phyloP scores from a whole-genome alignment of 2,329 filamentous ascomycete genomes.

The Epichloe aotearoae region DNA sequence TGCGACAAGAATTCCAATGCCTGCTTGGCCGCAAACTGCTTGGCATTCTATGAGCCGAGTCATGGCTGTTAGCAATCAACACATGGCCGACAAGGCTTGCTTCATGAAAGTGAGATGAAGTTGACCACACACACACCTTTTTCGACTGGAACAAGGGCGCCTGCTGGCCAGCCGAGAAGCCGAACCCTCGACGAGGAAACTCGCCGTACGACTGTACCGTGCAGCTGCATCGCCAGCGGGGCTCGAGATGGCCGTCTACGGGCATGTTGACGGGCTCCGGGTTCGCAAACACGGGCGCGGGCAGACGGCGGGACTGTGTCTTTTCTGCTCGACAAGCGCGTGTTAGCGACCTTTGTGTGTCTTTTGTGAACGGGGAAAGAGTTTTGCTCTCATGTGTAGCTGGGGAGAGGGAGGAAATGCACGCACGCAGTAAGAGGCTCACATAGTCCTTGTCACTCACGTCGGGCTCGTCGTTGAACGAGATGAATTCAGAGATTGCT shows the following conservation, averaged over 20 bases:
- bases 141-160: conserved; percentile 30
- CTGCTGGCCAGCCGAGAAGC: conserved; percentile 14
- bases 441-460: conserved; percentile 16
- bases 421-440: conserved; percentile 16
- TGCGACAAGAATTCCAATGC: conserved; percentile 30
- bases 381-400: not conserved
- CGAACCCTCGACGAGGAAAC: conserved; percentile 22
- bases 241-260: conserved; percentile 10
- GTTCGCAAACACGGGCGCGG: conserved; percentile 8
- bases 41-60: conserved; percentile 27
- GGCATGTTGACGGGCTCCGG: conserved; percentile 9
- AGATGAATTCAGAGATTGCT: conserved; percentile 27
- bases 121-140: conserved; percentile 21
- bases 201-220: conserved; percentile 9
- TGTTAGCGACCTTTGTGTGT: not conserved
- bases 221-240: conserved; percentile 16
- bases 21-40: conserved; percentile 37
- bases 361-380: not conserved
- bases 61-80: not conserved
- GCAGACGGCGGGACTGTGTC: conserved; percentile 6
- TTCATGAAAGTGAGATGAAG: too few species aligned
- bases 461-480: conserved; percentile 16
- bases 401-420: not conserved
- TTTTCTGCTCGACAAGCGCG: conserved; percentile 5
- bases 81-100: not conserved